Percentiles rank a stretch among this genome's conserved stretches.
Evolutionary conservation across 805 yeast genomes (phyloP).

Genomic region (Nakazawaea ernobii): DNA sequence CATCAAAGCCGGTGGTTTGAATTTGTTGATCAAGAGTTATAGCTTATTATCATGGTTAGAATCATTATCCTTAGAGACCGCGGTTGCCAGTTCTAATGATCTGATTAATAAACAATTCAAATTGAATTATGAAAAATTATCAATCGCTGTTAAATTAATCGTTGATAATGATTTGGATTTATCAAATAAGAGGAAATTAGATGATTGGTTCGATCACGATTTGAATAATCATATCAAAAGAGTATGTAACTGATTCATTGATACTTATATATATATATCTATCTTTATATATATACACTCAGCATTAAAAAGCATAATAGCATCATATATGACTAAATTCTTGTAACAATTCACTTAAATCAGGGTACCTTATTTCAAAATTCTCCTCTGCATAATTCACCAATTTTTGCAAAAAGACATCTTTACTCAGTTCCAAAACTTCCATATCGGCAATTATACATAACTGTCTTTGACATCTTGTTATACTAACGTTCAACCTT

Average conservation of each 20-base stretch:
- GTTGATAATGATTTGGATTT: slow-evolving; percentile 24
- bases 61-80: slow-evolving; percentile 16
- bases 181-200: slow-evolving; percentile 44
- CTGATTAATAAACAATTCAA: slow-evolving; percentile 25
- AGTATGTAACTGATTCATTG: slow-evolving; percentile 12
- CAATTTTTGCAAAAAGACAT: slow-evolving; percentile 57
- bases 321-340: not conserved
- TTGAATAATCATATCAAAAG: slow-evolving; percentile 40
- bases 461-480: slow-evolving; percentile 80
- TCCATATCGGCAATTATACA: slow-evolving; percentile 87
- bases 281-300: not conserved
- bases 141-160: slow-evolving; percentile 34
- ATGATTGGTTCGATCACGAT: slow-evolving; percentile 59
- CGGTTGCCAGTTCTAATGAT: slow-evolving; percentile 8
- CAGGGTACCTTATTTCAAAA: slow-evolving; percentile 66
- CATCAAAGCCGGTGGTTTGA: slow-evolving; percentile 51
- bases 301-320: not conserved
- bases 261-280: not conserved
- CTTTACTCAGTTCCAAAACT: slow-evolving; percentile 41
- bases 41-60: slow-evolving; percentile 40
- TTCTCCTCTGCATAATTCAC: slow-evolving; percentile 61
- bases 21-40: slow-evolving; percentile 52
- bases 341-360: slow-evolving; percentile 27
- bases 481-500: slow-evolving; percentile 88
- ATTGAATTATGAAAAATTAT: slow-evolving; percentile 40